A percentile compares a stretch with the other conserved stretches of the same genome.
phyloP scores from a whole-genome alignment of 371 early-diverging fungal genomes.

The Mucor lusitanicus region DNA sequence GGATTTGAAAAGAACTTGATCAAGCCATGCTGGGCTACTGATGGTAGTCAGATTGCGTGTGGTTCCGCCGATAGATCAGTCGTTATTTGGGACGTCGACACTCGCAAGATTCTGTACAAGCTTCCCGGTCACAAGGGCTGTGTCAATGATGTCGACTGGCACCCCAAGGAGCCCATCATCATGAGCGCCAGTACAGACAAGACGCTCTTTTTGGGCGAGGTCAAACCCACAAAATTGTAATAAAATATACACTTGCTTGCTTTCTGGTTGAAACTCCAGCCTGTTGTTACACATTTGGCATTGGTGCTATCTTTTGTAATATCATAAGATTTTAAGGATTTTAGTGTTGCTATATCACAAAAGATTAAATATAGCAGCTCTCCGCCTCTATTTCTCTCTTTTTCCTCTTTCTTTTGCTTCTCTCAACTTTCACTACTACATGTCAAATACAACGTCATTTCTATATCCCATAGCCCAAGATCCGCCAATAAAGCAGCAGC shows the following conservation, averaged over 20 bases:
- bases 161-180: conserved; percentile 87
- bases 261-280: background rate
- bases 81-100: conserved; percentile 93
- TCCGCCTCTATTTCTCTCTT: background rate
- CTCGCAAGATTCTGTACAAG: conserved; percentile 87
- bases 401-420: conserved; percentile 1
- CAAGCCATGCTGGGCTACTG: conserved; percentile 86
- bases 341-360: background rate
- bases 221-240: conserved; percentile 50
- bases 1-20: conserved; percentile 93
- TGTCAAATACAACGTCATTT: background rate
- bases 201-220: conserved; percentile 86
- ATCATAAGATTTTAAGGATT: background rate
- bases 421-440: conserved; percentile 4
- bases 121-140: conserved; percentile 96
- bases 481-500: conserved; percentile 10
- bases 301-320: background rate
- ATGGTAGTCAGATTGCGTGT: conserved; percentile 87
- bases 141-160: conserved; percentile 97
- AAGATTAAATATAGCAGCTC: background rate
- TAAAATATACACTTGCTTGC: background rate
- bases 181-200: conserved; percentile 86
- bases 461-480: background rate
- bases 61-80: conserved; percentile 94
- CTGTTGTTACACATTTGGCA: background rate